These are phyloP conservation scores for Trichoderma virens DNA, from an alignment of 495 filamentous ascomycete species.

Conservation along the genomic window DNA sequence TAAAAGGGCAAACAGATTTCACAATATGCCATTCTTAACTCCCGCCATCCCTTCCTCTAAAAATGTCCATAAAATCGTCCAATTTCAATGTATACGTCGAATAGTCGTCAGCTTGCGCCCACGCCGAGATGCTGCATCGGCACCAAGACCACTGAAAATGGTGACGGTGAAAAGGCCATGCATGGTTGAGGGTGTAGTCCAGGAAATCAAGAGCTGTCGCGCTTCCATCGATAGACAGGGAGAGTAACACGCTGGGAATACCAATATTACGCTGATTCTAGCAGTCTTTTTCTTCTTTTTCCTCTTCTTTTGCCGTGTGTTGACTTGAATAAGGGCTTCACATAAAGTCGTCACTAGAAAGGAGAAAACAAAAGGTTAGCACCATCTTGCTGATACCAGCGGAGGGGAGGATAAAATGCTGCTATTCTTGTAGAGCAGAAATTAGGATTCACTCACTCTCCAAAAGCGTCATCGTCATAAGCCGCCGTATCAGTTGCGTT, in stretches of 20 bases:
- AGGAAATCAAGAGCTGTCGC: background rate
- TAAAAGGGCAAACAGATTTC: background rate
- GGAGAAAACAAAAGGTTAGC: background rate
- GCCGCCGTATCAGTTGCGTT: constrained; percentile 58
- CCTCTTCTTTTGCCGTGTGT: background rate
- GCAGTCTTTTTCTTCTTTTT: background rate
- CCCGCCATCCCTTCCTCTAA: background rate
- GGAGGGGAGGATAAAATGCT: background rate
- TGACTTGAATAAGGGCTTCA: constrained; percentile 22
- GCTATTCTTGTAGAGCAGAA: background rate
- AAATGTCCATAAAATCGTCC: background rate
- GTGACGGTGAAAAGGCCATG: too few species aligned
- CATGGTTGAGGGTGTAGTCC: background rate
- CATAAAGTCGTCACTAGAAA: constrained; percentile 44
- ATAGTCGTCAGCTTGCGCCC: background rate
- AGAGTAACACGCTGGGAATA: background rate
- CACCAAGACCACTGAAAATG: background rate
- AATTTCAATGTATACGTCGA: background rate
- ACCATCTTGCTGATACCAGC: background rate
- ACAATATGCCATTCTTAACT: background rate
- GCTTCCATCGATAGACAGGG: background rate
- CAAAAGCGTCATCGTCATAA: constrained; percentile 71
- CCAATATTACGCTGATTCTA: background rate
- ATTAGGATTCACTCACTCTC: constrained; percentile 54
- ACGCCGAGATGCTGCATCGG: background rate